Conservation (phyloP, 2,329 filamentous ascomycete species). For the Fusarium dlaminii region DNA sequence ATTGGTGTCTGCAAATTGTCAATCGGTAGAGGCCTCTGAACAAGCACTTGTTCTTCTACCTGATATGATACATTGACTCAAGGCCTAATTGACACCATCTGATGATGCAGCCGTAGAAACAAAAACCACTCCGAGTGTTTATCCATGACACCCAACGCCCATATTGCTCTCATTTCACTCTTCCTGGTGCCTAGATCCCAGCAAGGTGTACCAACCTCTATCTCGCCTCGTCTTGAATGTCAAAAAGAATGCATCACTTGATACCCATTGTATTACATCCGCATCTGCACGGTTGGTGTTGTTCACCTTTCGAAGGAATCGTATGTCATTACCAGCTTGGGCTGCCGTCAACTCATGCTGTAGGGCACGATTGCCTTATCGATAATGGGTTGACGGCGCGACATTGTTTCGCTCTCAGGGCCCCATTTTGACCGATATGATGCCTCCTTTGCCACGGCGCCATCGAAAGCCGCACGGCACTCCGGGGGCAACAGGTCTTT, state of each 20-base stretch:
- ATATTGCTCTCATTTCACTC: conserved; percentile 11
- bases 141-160: conserved; percentile 35
- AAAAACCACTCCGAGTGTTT: conserved; percentile 17
- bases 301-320: neutral
- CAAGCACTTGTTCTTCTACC: neutral
- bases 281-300: neutral
- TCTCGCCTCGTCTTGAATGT: neutral
- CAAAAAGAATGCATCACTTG: conserved; percentile 2
- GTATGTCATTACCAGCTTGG: neutral
- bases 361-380: conserved; percentile 73
- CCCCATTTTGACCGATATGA: conserved; percentile 81
- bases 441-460: conserved; percentile 70
- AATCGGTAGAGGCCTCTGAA: neutral
- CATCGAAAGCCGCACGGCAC: conserved; percentile 77
- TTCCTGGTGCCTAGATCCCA: neutral
- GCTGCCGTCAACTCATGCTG: conserved; percentile 50
- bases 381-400: conserved; percentile 63
- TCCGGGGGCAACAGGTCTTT: conserved; percentile 72
- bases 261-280: neutral
- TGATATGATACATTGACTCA: conserved; percentile 12
- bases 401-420: conserved; percentile 68
- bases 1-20: neutral
- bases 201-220: neutral
- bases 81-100: neutral
- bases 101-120: neutral